Evolutionary conservation across 2,329 filamentous ascomycete genomes (phyloP).

Genomic region (Trichoderma sp.): DNA sequence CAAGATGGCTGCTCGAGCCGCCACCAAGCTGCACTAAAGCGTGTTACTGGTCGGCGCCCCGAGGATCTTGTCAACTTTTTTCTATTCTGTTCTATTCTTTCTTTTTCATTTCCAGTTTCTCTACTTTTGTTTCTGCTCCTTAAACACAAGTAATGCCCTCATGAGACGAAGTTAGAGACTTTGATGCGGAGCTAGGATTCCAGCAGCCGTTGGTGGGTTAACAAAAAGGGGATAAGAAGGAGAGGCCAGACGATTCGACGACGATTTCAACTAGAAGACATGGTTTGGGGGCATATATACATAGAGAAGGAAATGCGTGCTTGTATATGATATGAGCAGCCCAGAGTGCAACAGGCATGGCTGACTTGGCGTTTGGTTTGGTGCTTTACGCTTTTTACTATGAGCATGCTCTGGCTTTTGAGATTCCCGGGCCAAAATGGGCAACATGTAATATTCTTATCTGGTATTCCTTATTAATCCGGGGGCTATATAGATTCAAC

Average conservation of each 20-base stretch:
- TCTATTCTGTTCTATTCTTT: neutral
- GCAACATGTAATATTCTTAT: conserved; percentile 7
- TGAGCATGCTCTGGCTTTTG: neutral
- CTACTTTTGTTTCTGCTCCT: neutral
- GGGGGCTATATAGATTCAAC: conserved; percentile 10
- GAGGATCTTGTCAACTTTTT: neutral
- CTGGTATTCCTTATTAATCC: conserved; percentile 10
- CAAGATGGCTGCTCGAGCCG: conserved; percentile 39
- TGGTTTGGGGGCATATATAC: neutral
- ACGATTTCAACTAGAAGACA: conserved; percentile 10
- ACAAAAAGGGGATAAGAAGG: neutral
- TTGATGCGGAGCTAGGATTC: neutral
- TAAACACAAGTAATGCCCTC: conserved; percentile 10
- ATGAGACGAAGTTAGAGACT: conserved; percentile 7
- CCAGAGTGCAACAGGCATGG: neutral
- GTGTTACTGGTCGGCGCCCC: neutral
- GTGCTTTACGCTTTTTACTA: conserved; percentile 11
- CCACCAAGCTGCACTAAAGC: conserved; percentile 36
- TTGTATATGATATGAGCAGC: conserved; percentile 9
- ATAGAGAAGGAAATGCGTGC: conserved; percentile 4
- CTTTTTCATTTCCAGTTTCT: neutral
- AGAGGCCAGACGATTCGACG: neutral
- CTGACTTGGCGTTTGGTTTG: conserved; percentile 18
- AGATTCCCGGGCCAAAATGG: neutral
- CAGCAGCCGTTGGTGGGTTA: neutral